Evolutionary conservation across 345 rosid species (phyloP).

Genomic region (Abelmoschus esculentus): DNA sequence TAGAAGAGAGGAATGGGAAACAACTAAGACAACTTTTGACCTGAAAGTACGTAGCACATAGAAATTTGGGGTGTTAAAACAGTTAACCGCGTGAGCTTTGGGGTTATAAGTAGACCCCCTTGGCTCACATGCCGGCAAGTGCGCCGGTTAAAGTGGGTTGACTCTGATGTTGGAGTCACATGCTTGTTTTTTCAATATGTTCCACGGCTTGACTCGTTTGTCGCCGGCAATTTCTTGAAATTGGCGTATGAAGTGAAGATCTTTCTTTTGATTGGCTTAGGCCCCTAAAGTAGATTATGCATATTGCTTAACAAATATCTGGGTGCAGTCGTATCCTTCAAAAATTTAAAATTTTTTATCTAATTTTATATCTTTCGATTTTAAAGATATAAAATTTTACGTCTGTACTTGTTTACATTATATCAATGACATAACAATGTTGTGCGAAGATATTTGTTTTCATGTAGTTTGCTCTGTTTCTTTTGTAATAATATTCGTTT

Average conservation of each 20-base stretch:
- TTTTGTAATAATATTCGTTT: constrained; percentile 16
- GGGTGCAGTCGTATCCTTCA: too few relatives aligned
- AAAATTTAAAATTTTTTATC: too few relatives aligned
- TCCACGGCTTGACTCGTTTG: background rate
- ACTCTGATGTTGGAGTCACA: background rate
- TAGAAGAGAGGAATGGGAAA: background rate
- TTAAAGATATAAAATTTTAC: too few relatives aligned
- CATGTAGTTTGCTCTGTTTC: constrained; percentile 15
- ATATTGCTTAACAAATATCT: background rate
- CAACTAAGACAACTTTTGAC: constrained; percentile 19
- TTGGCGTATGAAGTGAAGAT: background rate
- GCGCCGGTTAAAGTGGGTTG: background rate
- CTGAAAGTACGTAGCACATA: background rate
- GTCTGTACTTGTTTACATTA: background rate
- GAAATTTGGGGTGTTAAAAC: background rate
- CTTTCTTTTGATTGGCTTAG: background rate
- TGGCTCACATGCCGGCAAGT: constrained; percentile 2
- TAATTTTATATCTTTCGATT: too few relatives aligned
- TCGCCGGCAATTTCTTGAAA: background rate
- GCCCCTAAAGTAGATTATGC: background rate
- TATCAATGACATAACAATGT: too few relatives aligned
- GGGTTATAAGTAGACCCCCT: background rate
- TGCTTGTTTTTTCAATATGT: constrained; percentile 6
- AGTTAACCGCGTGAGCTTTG: constrained; percentile 2
- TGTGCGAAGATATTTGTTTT: too few relatives aligned